Conservation (phyloP, 148 eudicot genomes). For the Linanthus parryae region DNA sequence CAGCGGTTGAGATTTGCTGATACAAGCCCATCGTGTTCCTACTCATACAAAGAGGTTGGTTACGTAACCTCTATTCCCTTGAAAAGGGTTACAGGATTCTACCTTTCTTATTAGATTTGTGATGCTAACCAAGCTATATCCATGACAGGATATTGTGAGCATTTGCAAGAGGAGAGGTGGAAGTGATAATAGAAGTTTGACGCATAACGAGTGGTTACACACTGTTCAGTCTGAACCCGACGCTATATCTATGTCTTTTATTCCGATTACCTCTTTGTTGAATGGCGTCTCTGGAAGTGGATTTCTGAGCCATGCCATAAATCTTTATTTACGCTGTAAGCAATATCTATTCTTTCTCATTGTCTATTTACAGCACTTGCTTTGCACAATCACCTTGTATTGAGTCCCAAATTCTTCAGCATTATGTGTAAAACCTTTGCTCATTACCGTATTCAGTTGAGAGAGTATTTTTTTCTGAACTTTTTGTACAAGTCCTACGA, state of each 20-base stretch:
- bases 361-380: too few species aligned
- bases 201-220: conserved; percentile 84
- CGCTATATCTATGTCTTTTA: conserved; percentile 91
- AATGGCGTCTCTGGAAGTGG: conserved; percentile 97
- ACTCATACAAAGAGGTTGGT: conserved; percentile 77
- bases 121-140: background rate
- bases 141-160: conserved; percentile 60
- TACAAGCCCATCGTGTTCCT: conserved; percentile 72
- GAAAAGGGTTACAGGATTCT: too few species aligned
- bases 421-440: too few species aligned
- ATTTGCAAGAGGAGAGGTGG: conserved; percentile 98
- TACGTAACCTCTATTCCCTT: conserved; percentile 3
- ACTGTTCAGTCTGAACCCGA: conserved; percentile 87
- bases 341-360: background rate
- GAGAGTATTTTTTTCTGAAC: background rate
- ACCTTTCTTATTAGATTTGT: background rate
- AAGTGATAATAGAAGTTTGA: conserved; percentile 45
- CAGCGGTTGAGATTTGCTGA: conserved; percentile 79
- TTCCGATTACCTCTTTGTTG: conserved; percentile 88
- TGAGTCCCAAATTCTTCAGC: too few species aligned
- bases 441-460: too few species aligned
- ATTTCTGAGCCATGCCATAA: conserved; percentile 95
- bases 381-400: background rate
- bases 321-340: conserved; percentile 96
- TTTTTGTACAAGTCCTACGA: background rate